Evolutionary conservation across 2,329 filamentous ascomycete species (phyloP).

Genomic region (Colletotrichum musicola): DNA sequence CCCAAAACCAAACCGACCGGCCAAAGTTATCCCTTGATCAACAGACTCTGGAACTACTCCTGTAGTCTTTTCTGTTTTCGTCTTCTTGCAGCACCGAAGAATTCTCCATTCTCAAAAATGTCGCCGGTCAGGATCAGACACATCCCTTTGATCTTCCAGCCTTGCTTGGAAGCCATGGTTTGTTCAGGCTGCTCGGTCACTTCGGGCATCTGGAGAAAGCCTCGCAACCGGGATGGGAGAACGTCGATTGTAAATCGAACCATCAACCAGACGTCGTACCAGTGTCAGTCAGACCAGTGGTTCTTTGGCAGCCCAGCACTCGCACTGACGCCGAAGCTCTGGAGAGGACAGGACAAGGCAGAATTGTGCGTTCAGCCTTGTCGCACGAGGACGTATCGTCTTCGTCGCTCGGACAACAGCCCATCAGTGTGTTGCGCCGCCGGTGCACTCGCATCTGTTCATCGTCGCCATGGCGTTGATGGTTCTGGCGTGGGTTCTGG

Average conservation of each 20-base stretch:
- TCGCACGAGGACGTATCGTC: neutral
- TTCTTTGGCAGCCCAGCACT: constrained; percentile 5
- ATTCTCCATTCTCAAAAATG: neutral
- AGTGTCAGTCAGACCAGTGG: constrained; percentile 15
- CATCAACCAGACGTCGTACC: neutral
- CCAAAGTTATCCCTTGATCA: constrained; percentile 21
- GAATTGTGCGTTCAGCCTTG: constrained; percentile 10
- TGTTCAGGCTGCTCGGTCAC: neutral
- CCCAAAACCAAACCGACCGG: constrained; percentile 4
- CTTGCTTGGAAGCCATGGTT: neutral
- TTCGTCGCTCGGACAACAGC: constrained; percentile 16
- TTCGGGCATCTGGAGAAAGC: constrained; percentile 24
- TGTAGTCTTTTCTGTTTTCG: neutral
- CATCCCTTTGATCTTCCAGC: neutral
- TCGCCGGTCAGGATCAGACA: neutral
- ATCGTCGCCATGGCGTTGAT: neutral
- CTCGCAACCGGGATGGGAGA: constrained; percentile 17
- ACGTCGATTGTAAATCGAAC: neutral
- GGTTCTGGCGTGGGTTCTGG: constrained; percentile 24
- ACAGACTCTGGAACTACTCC: neutral
- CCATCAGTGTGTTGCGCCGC: constrained; percentile 1
- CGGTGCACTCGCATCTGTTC: constrained; percentile 15
- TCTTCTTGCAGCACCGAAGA: constrained; percentile 3
- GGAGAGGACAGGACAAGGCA: neutral
- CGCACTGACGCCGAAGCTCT: constrained; percentile 3